These are phyloP conservation scores for Zymoseptoria brevis DNA, from an alignment of 2,329 filamentous ascomycete genomes.

Conservation along the genomic window DNA sequence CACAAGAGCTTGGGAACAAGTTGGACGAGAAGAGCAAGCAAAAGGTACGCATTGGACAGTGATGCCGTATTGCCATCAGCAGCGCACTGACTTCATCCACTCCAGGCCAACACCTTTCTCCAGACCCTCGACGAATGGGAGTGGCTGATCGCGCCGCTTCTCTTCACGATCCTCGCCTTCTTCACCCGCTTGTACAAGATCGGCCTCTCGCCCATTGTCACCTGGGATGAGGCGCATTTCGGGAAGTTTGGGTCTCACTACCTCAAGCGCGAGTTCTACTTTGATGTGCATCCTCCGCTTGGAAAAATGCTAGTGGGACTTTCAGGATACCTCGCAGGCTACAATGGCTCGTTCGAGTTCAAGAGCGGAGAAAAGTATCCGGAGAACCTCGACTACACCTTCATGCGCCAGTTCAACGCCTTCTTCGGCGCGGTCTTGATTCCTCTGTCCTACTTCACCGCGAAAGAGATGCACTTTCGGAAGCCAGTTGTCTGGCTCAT, in stretches of 20 bases:
- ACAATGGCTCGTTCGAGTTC: slow-evolving; percentile 99
- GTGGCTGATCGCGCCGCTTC: slow-evolving; percentile 53
- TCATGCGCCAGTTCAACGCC: slow-evolving; percentile 97
- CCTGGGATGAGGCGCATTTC: slow-evolving; percentile 74
- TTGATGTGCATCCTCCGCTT: slow-evolving; percentile 90
- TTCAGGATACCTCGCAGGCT: slow-evolving; percentile 90
- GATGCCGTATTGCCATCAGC: not conserved
- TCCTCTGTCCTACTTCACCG: slow-evolving; percentile 90
- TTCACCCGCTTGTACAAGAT: slow-evolving; percentile 63
- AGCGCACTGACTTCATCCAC: not conserved
- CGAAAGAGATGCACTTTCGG: slow-evolving; percentile 79
- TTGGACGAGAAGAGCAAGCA: slow-evolving; percentile 41
- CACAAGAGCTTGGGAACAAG: slow-evolving; percentile 21
- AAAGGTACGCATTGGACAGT: slow-evolving; percentile 31
- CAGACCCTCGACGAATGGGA: slow-evolving; percentile 56
- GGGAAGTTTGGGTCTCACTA: slow-evolving; percentile 99
- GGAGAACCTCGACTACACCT: slow-evolving; percentile 88
- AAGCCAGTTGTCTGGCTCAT: slow-evolving; percentile 88
- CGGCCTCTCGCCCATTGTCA: slow-evolving; percentile 62
- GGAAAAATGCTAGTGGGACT: slow-evolving; percentile 98
- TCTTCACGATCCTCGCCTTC: slow-evolving; percentile 56
- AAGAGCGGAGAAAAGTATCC: slow-evolving; percentile 97
- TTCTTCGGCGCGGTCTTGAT: slow-evolving; percentile 89
- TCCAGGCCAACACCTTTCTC: slow-evolving; percentile 47
- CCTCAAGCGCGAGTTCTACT: slow-evolving; percentile 98